Evolutionary conservation across 805 yeast species (phyloP), one percentile per base, ranked within the genome.

Genomic region (Kodamaea hsintzibuensis): DNA sequence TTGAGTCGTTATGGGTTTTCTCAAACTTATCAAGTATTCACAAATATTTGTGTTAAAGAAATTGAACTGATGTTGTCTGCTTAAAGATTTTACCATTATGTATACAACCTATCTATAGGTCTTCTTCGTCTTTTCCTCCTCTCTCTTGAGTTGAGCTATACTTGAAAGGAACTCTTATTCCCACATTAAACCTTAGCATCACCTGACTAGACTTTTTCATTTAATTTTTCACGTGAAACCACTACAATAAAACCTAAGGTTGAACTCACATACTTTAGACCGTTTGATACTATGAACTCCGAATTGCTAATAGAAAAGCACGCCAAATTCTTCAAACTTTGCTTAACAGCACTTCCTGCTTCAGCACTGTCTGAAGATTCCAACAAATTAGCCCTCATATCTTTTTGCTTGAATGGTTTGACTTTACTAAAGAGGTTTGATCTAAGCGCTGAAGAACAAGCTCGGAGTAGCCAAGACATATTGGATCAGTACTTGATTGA

Each of bases 331-430:
- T 70, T 82, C 71, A 60, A 73, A 54, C 67, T 85, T 56, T 81
- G 86, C 57, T 69, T 86, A 39, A 65, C 65, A 1, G 61, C 85
- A 13, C 73, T 87, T 4, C 92, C 93, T 0, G 60, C 78, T 1
- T 69, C 74, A 14, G 78, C 75, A 17, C 86, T 88, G 59, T 61
- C 79, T 0, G 85, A 86, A 55, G 97, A 89, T 61, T 79, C 89
- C 5, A 87, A 86, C 60, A 82, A 81, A 57, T 63, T 90, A 47
- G 83, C 93, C 4, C 67, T 91, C n/a, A 73, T 85, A 2, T 89
- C 85, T 65, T 90, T 90, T 64, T 78, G 89, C 43, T 63, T 91
- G 0, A 76, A 81, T 33, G 92, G 91, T 0, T 72, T 86, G 10
- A 81, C 76, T 25, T 57, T 86, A 10, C 55, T 82, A n/a, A 69